Percentiles rank a stretch among this genome's conserved stretches.
Conservation (phyloP, 345 rosid genomes). For the Citrus sinensis region DVS_A1.0 CM039169.1:29793501-29794000, state of each 20-base stretch:
- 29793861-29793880: not conserved
- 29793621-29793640: not conserved
- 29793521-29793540: not conserved
- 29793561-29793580: not conserved
- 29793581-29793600: not conserved
- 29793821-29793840: not conserved
- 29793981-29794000: not conserved
- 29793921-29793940: not conserved
- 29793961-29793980: not conserved
- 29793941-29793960: not conserved
- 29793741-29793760: not conserved
- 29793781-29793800: not conserved
- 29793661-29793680: not conserved
- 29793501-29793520: not conserved
- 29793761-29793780: not conserved
- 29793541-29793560: not conserved
- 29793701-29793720: not conserved
- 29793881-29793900: not conserved
- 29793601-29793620: not conserved
- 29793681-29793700: not conserved
- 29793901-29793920: not conserved
- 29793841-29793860: not conserved
- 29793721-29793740: not conserved
- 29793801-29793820: not conserved
- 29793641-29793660: not conserved